A percentile compares a stretch with the other conserved stretches of the same genome.
Evolutionary conservation across 2,329 filamentous ascomycete species (phyloP).

Genomic region (Aspergillus sp.): DNA sequence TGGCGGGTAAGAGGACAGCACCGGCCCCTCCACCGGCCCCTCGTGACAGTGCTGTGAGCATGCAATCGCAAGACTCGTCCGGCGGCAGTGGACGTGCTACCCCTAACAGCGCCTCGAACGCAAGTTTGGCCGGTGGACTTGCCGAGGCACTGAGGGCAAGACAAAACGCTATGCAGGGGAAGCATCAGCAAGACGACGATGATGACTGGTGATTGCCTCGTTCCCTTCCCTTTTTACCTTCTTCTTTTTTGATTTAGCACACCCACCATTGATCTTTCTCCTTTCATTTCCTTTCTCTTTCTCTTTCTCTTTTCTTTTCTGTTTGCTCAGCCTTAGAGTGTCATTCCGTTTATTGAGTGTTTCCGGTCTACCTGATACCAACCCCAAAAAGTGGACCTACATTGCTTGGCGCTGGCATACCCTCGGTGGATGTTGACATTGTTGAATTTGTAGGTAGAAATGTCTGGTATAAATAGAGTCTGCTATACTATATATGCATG

Average conservation of each 20-base stretch:
- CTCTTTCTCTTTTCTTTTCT: conserved; percentile 7
- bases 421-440: conserved; percentile 1
- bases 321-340: conserved; percentile 8
- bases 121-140: conserved; percentile 70
- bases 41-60: conserved; percentile 62
- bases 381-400: conserved; percentile 5
- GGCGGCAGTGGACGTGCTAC: conserved; percentile 68
- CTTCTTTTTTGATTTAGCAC: conserved; percentile 6
- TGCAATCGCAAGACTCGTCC: conserved; percentile 52
- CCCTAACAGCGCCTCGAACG: conserved; percentile 56
- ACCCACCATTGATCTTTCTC: conserved; percentile 3
- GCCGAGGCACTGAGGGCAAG: conserved; percentile 76
- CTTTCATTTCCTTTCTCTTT: conserved; percentile 13
- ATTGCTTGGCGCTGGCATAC: conserved; percentile 12
- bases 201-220: conserved; percentile 62
- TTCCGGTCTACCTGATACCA: conserved; percentile 3
- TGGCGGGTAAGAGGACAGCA: conserved; percentile 67
- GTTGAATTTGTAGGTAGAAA: conserved; percentile 6
- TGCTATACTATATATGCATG: not conserved
- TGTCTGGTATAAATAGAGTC: conserved; percentile 1
- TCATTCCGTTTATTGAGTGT: conserved; percentile 3
- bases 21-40: conserved; percentile 65
- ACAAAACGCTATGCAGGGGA: conserved; percentile 72
- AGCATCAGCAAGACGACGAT: conserved; percentile 58
- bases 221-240: conserved; percentile 15